These are phyloP conservation scores for Rhodotorula taiwanensis DNA, from an alignment of 768 basidiomycete species.

Conservation along the genomic window DNA sequence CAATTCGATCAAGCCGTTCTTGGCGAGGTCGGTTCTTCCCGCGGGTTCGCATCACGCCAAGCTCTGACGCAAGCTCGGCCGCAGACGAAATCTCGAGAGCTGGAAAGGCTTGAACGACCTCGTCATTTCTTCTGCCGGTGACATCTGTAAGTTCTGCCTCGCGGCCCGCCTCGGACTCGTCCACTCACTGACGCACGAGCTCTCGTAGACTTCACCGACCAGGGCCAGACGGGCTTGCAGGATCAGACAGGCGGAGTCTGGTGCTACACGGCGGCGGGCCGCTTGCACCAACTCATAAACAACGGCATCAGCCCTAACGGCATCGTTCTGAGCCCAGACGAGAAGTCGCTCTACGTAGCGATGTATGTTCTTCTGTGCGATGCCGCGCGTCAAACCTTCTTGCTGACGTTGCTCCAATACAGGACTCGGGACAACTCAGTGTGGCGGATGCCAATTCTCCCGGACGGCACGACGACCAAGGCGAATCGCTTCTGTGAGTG, in stretches of 20 bases:
- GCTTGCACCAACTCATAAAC: constrained; percentile 2
- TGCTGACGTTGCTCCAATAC: neutral
- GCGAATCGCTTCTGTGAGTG: neutral
- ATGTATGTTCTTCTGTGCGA: constrained; percentile 2
- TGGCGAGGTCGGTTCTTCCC: neutral
- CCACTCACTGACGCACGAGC: too few relatives aligned
- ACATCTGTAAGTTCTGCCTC: neutral
- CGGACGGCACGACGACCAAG: neutral
- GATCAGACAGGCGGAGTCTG: constrained; percentile 8
- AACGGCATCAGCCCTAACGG: neutral
- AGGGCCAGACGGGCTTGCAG: constrained; percentile 3
- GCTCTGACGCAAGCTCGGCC: too few relatives aligned
- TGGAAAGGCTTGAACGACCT: constrained; percentile 11
- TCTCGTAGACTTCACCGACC: constrained; percentile 10
- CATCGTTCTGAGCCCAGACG: constrained; percentile 1
- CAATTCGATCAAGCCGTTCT: constrained; percentile 1
- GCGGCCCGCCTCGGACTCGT: neutral
- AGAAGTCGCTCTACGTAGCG: constrained; percentile 6
- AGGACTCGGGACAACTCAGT: neutral
- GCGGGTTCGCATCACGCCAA: neutral
- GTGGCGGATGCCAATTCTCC: constrained; percentile 2
- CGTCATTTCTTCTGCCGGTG: neutral
- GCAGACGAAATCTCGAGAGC: constrained; percentile 2
- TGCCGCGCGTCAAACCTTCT: too few relatives aligned
- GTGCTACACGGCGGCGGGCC: constrained; percentile 1